Evolutionary conservation across 257 asterid species (phyloP).

Genomic region (Asclepias syriaca): DNA sequence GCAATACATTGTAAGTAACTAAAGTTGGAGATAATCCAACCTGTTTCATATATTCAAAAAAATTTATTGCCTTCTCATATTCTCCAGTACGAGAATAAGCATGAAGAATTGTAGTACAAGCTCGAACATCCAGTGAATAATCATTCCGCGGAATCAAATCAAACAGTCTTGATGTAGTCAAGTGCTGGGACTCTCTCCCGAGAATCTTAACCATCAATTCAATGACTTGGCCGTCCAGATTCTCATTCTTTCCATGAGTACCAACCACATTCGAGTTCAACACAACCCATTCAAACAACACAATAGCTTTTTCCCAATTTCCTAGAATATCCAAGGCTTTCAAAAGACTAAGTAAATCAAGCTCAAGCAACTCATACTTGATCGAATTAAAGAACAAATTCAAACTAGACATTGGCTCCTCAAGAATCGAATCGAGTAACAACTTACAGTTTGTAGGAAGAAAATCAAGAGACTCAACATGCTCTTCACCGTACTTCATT

Average conservation of each 20-base stretch:
- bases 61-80: slow-evolving; percentile 70
- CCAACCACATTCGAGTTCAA: slow-evolving; percentile 31
- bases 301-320: slow-evolving; percentile 54
- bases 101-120: slow-evolving; percentile 77
- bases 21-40: slow-evolving; percentile 53
- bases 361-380: slow-evolving; percentile 51
- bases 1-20: slow-evolving; percentile 90
- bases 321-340: slow-evolving; percentile 72
- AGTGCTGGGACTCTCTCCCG: slow-evolving; percentile 85
- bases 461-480: slow-evolving; percentile 43
- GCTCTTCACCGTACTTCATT: slow-evolving; percentile 13
- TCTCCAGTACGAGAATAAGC: slow-evolving; percentile 80
- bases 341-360: slow-evolving; percentile 68
- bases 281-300: slow-evolving; percentile 88
- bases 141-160: slow-evolving; percentile 67
- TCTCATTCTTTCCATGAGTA: slow-evolving; percentile 24
- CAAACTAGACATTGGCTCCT: slow-evolving; percentile 47
- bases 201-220: slow-evolving; percentile 79
- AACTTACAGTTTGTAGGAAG: slow-evolving; percentile 72
- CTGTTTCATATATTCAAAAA: slow-evolving; percentile 61
- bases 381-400: slow-evolving; percentile 56
- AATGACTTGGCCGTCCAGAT: slow-evolving; percentile 65
- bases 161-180: slow-evolving; percentile 60
- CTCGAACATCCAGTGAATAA: slow-evolving; percentile 62
- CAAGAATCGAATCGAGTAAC: slow-evolving; percentile 55